A percentile compares a stretch with the other conserved stretches of the same genome.
Conservation (phyloP, 1,139 yeast species). For the Geotrichum reessii region DNA sequence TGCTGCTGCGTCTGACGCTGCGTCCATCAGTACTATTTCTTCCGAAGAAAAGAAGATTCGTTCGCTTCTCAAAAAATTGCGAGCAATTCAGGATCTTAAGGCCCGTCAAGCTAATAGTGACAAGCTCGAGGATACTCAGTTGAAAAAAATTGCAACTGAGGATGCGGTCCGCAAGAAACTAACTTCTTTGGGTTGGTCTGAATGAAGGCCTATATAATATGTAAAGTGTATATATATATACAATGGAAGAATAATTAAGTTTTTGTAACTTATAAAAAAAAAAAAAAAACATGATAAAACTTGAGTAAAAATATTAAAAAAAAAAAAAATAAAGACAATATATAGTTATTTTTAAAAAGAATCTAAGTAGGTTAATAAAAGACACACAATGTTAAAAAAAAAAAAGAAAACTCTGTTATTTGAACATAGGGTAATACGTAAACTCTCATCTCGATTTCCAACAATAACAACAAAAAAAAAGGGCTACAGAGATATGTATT, state of each 20-base stretch:
- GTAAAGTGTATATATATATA: too few species aligned
- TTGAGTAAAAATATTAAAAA: too few species aligned
- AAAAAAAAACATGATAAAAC: background rate
- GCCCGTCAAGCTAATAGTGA: constrained; percentile 82
- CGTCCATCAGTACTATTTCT: constrained; percentile 23
- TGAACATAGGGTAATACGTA: too few species aligned
- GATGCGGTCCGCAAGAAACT: constrained; percentile 70
- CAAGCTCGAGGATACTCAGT: constrained; percentile 84
- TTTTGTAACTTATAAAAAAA: background rate
- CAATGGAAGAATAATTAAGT: too few species aligned
- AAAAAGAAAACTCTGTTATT: too few species aligned
- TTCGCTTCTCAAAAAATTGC: constrained; percentile 79
- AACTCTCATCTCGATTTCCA: too few species aligned
- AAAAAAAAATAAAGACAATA: too few species aligned
- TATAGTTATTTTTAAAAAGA: too few species aligned
- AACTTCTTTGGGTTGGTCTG: constrained; percentile 64
- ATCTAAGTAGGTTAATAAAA: too few species aligned
- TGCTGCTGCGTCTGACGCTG: constrained; percentile 26
- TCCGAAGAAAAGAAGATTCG: constrained; percentile 89
- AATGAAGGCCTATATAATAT: constrained; percentile 10
- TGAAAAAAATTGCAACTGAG: constrained; percentile 83
- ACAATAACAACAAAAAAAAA: too few species aligned
- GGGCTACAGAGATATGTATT: too few species aligned
- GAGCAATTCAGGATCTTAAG: constrained; percentile 89
- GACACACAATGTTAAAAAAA: too few species aligned